Conservation (phyloP, 257 asterid species). For the Echites panduratus region DNA sequence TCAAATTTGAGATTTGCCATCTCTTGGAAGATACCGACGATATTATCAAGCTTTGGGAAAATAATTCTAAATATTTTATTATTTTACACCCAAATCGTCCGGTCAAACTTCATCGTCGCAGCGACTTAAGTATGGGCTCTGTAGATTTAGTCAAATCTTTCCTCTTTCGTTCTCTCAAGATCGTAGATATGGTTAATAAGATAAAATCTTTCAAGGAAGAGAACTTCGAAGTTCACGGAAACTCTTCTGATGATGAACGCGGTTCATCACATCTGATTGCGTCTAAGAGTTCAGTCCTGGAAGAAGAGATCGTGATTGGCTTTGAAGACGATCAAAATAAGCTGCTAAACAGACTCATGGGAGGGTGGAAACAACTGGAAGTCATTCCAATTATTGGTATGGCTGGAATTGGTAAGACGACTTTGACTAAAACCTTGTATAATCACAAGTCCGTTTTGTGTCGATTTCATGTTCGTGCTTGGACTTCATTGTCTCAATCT, state of each 20-base stretch:
- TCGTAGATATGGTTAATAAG: not conserved
- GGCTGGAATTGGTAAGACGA: conserved; percentile 10
- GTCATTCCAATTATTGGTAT: conserved; percentile 2
- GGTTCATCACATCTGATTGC: not conserved
- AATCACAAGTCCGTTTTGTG: not conserved
- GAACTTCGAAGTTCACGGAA: not conserved
- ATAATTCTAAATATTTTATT: too few species aligned
- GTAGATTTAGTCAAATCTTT: not conserved
- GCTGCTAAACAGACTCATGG: not conserved
- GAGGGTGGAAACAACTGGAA: conserved; percentile 1
- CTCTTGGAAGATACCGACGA: not conserved
- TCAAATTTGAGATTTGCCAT: not conserved
- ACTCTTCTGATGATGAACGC: not conserved
- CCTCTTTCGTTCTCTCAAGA: not conserved
- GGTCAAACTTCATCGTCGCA: not conserved
- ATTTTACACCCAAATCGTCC: too few species aligned
- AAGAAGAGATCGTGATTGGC: not conserved
- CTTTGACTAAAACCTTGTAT: not conserved
- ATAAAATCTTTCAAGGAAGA: not conserved
- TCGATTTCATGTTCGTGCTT: conserved; percentile 1
- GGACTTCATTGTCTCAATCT: conserved; percentile 4
- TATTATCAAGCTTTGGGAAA: too few species aligned
- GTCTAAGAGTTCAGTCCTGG: not conserved
- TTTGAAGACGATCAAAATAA: not conserved
- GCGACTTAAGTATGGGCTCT: too few species aligned